Conservation (phyloP, 495 filamentous ascomycete genomes). For the Penicillium roqueforti region DNA sequence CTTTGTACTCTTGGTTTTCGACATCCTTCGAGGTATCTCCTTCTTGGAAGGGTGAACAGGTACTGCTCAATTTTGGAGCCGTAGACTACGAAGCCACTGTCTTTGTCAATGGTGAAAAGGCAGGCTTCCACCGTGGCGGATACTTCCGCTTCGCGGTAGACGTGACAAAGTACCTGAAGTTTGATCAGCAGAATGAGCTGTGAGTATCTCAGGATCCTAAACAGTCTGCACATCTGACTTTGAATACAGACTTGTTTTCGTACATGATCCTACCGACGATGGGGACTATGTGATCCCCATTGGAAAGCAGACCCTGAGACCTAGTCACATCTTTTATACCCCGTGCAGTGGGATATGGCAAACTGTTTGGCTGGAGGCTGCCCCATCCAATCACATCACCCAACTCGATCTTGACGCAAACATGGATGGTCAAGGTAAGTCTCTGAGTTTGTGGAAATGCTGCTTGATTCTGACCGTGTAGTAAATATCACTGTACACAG, state of each 20-base stretch:
- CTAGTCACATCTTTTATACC: constrained; percentile 64
- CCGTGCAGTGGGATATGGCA: constrained; percentile 71
- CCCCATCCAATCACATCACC: constrained; percentile 51
- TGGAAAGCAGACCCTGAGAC: constrained; percentile 58
- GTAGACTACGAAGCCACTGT: constrained; percentile 66
- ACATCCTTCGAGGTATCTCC: constrained; percentile 52
- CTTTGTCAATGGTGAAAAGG: constrained; percentile 55
- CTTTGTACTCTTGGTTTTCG: constrained; percentile 57
- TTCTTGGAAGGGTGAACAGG: constrained; percentile 38
- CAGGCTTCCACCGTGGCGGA: constrained; percentile 55
- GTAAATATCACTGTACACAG: constrained; percentile 50
- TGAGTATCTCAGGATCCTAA: constrained; percentile 22
- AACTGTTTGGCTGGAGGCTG: constrained; percentile 62
- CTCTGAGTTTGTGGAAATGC: not conserved
- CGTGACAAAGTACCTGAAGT: constrained; percentile 46
- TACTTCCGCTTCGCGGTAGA: constrained; percentile 61
- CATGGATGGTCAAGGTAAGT: constrained; percentile 56
- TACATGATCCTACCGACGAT: constrained; percentile 60
- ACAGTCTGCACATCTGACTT: constrained; percentile 1
- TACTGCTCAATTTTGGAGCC: constrained; percentile 64
- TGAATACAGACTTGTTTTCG: constrained; percentile 51
- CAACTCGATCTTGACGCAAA: constrained; percentile 52
- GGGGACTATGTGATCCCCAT: constrained; percentile 53
- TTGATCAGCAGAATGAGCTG: constrained; percentile 49
- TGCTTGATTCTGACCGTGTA: constrained; percentile 25